Conservation (phyloP, 257 asterid species). For the Fraxinus quadrangulata region DNA sequence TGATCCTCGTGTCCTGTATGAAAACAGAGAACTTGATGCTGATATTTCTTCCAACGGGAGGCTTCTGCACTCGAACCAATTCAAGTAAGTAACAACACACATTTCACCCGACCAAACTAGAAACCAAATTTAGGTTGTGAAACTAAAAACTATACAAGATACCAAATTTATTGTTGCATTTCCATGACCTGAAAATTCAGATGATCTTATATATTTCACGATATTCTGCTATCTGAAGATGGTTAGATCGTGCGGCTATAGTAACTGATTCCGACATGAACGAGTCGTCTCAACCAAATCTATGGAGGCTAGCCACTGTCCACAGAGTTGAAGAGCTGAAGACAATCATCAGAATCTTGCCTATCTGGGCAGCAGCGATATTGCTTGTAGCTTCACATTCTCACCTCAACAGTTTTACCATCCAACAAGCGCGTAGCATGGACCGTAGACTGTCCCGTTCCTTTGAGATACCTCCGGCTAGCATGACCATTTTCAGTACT, state of each 20-base stretch:
- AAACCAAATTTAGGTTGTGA: too few relatives aligned
- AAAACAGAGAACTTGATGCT: constrained; percentile 64
- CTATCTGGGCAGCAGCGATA: constrained; percentile 80
- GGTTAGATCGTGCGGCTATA: constrained; percentile 74
- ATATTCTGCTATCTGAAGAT: constrained; percentile 36
- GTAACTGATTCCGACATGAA: constrained; percentile 43
- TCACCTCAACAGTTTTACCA: constrained; percentile 62
- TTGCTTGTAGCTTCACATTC: constrained; percentile 58
- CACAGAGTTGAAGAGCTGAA: constrained; percentile 85
- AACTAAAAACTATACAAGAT: too few relatives aligned
- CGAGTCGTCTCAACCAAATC: constrained; percentile 42
- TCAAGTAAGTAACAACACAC: constrained; percentile 53
- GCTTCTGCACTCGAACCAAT: constrained; percentile 71
- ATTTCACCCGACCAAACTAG: too few relatives aligned
- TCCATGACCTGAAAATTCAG: neutral
- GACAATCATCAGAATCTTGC: constrained; percentile 61
- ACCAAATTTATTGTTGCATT: neutral
- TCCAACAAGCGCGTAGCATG: constrained; percentile 74
- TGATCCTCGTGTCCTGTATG: constrained; percentile 45
- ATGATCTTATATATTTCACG: neutral
- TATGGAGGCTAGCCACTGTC: constrained; percentile 75
- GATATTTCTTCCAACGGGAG: constrained; percentile 58
- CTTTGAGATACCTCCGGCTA: constrained; percentile 73
- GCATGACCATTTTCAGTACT: constrained; percentile 65
- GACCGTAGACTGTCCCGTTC: constrained; percentile 55